These are phyloP conservation scores for Viola pubescens DNA, from an alignment of 441 rosid species.

Conservation along the genomic window DNA sequence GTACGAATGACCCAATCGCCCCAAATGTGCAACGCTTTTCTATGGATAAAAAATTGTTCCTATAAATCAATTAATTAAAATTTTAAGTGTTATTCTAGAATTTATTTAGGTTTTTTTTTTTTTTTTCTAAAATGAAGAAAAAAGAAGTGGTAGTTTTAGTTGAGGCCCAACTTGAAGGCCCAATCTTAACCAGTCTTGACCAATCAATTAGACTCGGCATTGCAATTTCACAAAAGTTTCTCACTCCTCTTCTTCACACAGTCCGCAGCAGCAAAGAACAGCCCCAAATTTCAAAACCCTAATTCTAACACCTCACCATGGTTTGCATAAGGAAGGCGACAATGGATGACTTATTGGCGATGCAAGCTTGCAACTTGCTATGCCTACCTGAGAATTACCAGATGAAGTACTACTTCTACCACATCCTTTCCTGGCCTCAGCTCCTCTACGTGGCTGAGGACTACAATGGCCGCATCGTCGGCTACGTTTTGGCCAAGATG, in stretches of 20 bases:
- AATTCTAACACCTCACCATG: slow-evolving; percentile 27
- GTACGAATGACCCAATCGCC: too few relatives aligned
- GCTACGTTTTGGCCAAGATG: slow-evolving; percentile 95
- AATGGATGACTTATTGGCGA: slow-evolving; percentile 84
- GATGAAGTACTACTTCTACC: slow-evolving; percentile 94
- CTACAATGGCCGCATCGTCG: slow-evolving; percentile 90
- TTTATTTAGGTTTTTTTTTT: too few relatives aligned
- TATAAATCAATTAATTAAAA: neutral
- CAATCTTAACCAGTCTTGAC: too few relatives aligned
- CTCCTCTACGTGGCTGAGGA: slow-evolving; percentile 96
- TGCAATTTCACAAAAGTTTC: neutral
- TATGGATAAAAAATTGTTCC: neutral
- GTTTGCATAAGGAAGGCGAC: slow-evolving; percentile 97
- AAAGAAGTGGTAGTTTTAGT: too few relatives aligned
- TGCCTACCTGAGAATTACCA: slow-evolving; percentile 97
- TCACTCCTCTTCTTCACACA: neutral
- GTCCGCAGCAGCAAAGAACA: neutral
- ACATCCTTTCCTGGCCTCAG: slow-evolving; percentile 98
- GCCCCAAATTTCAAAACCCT: neutral
- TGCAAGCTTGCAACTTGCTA: slow-evolving; percentile 89
- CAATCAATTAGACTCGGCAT: too few relatives aligned
- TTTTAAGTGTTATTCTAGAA: neutral
- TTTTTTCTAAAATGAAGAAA: too few relatives aligned
- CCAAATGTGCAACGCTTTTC: too few relatives aligned
- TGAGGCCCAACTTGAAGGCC: too few relatives aligned